Conservation (phyloP, 2,329 filamentous ascomycete species). For the Diaporthe nobilis region DNA sequence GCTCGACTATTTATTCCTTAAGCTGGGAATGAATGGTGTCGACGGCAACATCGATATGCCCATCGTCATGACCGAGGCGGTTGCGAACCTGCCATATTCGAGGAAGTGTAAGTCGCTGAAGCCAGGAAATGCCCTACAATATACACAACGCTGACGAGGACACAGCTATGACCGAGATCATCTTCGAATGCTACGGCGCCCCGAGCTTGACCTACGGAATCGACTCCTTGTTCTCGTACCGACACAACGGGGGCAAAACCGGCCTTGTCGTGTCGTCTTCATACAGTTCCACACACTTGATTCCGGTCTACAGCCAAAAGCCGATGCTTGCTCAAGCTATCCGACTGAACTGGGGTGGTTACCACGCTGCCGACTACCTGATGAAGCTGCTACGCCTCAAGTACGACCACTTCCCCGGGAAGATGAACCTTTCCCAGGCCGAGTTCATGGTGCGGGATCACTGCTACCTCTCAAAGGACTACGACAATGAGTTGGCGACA, state of each 20-base stretch:
- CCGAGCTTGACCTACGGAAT: constrained; percentile 94
- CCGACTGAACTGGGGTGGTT: constrained; percentile 94
- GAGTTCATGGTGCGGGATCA: constrained; percentile 90
- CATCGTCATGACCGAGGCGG: constrained; percentile 94
- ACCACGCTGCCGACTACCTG: constrained; percentile 90
- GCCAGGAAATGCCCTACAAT: neutral
- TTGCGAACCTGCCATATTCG: constrained; percentile 91
- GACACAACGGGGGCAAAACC: constrained; percentile 88
- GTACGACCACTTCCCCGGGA: constrained; percentile 90
- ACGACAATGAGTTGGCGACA: constrained; percentile 80
- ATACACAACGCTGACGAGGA: constrained; percentile 47
- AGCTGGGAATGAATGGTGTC: constrained; percentile 85
- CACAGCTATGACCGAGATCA: constrained; percentile 93
- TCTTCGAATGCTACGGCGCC: constrained; percentile 95
- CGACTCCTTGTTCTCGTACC: constrained; percentile 96
- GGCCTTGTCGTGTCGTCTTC: constrained; percentile 93
- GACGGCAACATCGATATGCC: constrained; percentile 85
- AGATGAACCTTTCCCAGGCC: constrained; percentile 87
- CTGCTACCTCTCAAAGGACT: constrained; percentile 89
- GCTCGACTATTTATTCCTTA: constrained; percentile 94
- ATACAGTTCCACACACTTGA: constrained; percentile 93
- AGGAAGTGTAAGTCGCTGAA: constrained; percentile 78
- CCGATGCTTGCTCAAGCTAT: constrained; percentile 88
- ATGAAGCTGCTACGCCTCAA: constrained; percentile 91
- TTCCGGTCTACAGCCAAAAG: constrained; percentile 91